These are phyloP conservation scores for Aureobasidium sp. DNA, from an alignment of 2,329 filamentous ascomycete genomes.

Conservation along the genomic window DNA sequence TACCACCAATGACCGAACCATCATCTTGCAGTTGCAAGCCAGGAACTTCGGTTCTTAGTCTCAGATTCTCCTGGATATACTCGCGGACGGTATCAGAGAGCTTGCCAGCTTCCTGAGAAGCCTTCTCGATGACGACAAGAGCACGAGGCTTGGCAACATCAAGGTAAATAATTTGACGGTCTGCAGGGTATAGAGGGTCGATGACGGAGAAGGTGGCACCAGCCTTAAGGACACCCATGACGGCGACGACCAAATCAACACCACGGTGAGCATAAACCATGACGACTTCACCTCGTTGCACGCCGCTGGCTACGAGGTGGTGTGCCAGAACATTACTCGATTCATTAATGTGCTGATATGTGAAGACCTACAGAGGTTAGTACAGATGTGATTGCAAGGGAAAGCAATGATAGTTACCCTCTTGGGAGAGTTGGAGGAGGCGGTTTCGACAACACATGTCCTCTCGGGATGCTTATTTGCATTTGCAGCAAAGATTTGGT, in stretches of 20 bases:
- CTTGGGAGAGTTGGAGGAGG: conserved; percentile 36
- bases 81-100: conserved; percentile 52
- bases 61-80: conserved; percentile 67
- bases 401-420: conserved; percentile 17
- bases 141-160: conserved; percentile 70
- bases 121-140: conserved; percentile 66
- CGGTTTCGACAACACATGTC: conserved; percentile 61
- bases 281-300: conserved; percentile 76
- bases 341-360: conserved; percentile 80
- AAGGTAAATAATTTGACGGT: conserved; percentile 74
- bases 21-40: conserved; percentile 64
- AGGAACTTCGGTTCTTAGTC: conserved; percentile 67
- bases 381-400: not conserved
- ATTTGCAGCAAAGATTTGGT: conserved; percentile 62
- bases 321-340: conserved; percentile 74
- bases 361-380: conserved; percentile 47
- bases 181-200: conserved; percentile 76
- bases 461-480: conserved; percentile 62
- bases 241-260: conserved; percentile 68
- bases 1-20: conserved; percentile 65
- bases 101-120: conserved; percentile 60
- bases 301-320: conserved; percentile 66
- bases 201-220: conserved; percentile 58
- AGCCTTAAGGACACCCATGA: conserved; percentile 65
- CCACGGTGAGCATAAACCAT: conserved; percentile 85